Evolutionary conservation across 192 early-diverging fungal genomes (phyloP), one percentile per base, ranked within the genome.

Genomic region (Entomortierella parvispora): DNA sequence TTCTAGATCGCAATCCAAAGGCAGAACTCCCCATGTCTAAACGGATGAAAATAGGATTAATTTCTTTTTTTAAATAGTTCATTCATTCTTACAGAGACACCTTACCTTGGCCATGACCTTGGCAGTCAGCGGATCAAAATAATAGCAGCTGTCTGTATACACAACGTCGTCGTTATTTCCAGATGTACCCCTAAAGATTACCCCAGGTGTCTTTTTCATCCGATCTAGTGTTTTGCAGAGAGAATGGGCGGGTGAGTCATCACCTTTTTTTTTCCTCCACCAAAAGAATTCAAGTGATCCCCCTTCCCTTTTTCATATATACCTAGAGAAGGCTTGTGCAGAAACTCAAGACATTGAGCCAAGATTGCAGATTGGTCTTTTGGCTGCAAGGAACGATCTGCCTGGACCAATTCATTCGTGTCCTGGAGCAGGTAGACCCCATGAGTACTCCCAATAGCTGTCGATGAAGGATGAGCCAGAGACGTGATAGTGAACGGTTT

Each of bases 101-200:
- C 71, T 51, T 65, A 76, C 81, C 1, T 69, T 17, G 11, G 80
- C 61, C 70, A 82, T 63, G 43, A 70, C 17, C 7, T 61, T 48
- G 3, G 56, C 59, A 2, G 65, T 75, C 17, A 44, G 48, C 61
- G 80, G 79, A 67, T 82, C 78, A 60, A 80, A 80, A 62, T 76
- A 82, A 51, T 80, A 82, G 22, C 68, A 68, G 20, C 80, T 79
- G 57, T 82, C 80, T 3, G 80, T 82, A 28, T 82, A 82, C 5
- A 82, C 80, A 29, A 62, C 47, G 18, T 68, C 78, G 0, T 56
- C 25, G 26, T n/a, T 20, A 17, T 22, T 25, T 12, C 52, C 18
- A 8, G 34, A 3, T 3, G 26, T 2, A 26, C 12, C 40, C 18
- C 15, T 11, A 49, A 62, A 49, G 15, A 68, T 62, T 18, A 71